phyloP scores from a whole-genome alignment of 73 alveolate species.

The Paramecium octaurelia region DNA sequence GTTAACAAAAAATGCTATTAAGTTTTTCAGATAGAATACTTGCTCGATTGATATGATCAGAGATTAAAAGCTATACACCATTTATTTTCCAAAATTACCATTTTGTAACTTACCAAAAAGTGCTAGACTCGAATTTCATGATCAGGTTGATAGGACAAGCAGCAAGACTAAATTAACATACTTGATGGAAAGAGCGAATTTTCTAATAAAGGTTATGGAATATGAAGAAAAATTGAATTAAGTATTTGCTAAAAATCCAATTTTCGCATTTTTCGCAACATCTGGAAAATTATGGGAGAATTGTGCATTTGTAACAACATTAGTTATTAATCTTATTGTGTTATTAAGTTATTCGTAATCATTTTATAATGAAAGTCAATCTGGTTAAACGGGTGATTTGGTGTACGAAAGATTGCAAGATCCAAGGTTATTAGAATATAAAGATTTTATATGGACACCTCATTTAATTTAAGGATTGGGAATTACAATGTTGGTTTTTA shows the following conservation, averaged over 20 bases:
- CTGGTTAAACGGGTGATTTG: not conserved
- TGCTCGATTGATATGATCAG: constrained; percentile 55
- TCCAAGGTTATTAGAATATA: constrained; percentile 36
- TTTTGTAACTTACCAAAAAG: constrained; percentile 51
- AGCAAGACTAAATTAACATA: constrained; percentile 71
- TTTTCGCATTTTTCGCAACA: constrained; percentile 64
- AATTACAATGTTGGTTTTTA: constrained; percentile 52
- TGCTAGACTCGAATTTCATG: constrained; percentile 69
- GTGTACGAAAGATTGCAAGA: constrained; percentile 29
- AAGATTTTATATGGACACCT: constrained; percentile 41
- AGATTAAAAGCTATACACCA: constrained; percentile 28
- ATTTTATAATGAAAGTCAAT: constrained; percentile 11
- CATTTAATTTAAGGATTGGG: constrained; percentile 1
- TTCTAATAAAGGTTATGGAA: constrained; percentile 91
- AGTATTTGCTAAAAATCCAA: constrained; percentile 67
- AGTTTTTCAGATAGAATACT: constrained; percentile 61
- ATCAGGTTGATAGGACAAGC: constrained; percentile 85
- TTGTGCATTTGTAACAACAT: constrained; percentile 74
- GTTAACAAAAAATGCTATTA: constrained; percentile 40
- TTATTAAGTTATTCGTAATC: constrained; percentile 63
- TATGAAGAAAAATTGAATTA: constrained; percentile 79
- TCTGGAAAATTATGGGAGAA: constrained; percentile 79
- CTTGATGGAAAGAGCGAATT: constrained; percentile 78
- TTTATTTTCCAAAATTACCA: constrained; percentile 57
- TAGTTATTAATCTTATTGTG: constrained; percentile 70